Evolutionary conservation across 2,329 filamentous ascomycete species (phyloP).

Genomic region (Pyricularia sp.): DNA sequence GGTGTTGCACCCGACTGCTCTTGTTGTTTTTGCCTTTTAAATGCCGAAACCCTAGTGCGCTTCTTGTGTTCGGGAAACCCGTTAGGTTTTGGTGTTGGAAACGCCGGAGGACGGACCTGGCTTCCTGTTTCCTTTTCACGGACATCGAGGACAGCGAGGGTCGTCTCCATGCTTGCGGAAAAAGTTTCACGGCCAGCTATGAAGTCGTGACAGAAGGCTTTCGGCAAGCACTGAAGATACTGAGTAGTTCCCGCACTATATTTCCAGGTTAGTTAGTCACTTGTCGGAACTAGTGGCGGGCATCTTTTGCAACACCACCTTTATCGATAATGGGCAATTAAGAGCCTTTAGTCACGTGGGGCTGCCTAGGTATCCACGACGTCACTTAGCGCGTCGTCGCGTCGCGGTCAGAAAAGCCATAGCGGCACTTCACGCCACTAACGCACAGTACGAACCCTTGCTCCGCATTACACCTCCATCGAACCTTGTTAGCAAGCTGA

Average conservation of each 20-base stretch:
- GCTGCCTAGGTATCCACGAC: not conserved
- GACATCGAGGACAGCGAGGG: slow-evolving; percentile 60
- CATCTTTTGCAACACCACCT: not conserved
- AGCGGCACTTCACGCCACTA: not conserved
- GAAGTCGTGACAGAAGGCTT: not conserved
- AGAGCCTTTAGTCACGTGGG: not conserved
- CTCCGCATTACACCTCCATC: too few species aligned
- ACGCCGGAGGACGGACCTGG: slow-evolving; percentile 46
- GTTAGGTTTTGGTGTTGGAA: slow-evolving; percentile 44
- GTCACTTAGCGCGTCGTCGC: not conserved
- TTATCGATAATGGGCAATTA: not conserved
- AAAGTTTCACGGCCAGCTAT: not conserved
- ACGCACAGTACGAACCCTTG: not conserved
- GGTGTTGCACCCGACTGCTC: slow-evolving; percentile 7
- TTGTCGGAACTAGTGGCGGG: not conserved
- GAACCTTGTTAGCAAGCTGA: not conserved
- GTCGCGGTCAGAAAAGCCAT: not conserved
- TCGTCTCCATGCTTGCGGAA: slow-evolving; percentile 17
- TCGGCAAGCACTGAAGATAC: not conserved
- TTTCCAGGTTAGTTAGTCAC: not conserved
- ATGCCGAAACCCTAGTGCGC: slow-evolving; percentile 58
- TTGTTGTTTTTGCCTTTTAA: slow-evolving; percentile 54
- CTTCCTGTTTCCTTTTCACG: slow-evolving; percentile 53
- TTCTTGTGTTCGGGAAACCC: slow-evolving; percentile 89
- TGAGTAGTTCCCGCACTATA: not conserved